Base-by-base conservation (phyloP, 106 monocot genomes). In the Dendrobium chrysotoxum region DNA sequence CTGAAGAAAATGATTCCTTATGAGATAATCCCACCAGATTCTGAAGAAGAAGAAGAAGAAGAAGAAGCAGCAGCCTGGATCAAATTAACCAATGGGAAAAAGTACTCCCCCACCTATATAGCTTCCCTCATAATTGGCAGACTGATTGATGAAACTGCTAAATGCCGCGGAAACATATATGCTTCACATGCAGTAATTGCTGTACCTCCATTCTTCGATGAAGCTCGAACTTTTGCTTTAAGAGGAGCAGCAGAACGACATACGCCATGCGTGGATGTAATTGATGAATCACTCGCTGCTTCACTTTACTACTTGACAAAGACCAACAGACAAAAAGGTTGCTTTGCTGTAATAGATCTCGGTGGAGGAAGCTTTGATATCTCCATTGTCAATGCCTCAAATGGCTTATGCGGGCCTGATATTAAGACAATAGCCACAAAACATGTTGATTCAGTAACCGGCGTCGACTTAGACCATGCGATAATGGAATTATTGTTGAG, bases 301-400 rank as follows among this genome's bases (percentile, higher is more conserved):
- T 87, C 92, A 20, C 89, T 92, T 78, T 89, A 89, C 41, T 92
- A 89, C 89, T 87, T 89, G 9, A 50, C 89, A 80, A 88, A 81
- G 25, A 88, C 88, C 64, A 89, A 44, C 44, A 44, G 44, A 44
- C 6, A 86, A 64, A 86, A 89, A 76, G 92, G 89, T 18, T 78
- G 89, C 12, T 87, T 92, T 26, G 92, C 87, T 7, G 92, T 92
- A 41, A 87, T 92, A 86, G 92, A 92, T 86, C 86, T 92, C 68
- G 92, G 88, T 18, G 91, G 91, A 21, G 91, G 88, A 70, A 92
- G 89, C 9, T 92, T 92, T 92, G 92, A 89, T 89, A 82, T 92
- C 21, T 89, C 89, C 1, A 90, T 91, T 70, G 28, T 91, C 9
- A 88, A 91, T 55, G 88, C 88, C 53, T 91, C 91, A 40, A 88